Base-by-base conservation (phyloP, 2,329 filamentous ascomycete species). In the Didymella glomerata region DNA sequence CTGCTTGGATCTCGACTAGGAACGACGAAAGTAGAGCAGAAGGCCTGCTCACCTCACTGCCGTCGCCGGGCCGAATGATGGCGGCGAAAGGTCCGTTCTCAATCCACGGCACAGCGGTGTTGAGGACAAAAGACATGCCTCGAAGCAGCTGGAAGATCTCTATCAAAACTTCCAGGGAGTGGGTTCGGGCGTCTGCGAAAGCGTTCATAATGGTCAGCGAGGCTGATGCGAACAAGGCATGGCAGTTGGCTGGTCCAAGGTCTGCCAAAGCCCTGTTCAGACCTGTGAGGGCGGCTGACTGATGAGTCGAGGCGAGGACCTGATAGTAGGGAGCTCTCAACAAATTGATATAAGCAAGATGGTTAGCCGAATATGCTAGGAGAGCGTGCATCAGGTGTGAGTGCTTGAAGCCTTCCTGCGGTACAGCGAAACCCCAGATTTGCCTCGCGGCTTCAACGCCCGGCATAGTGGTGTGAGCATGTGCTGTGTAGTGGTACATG, bases 361-460 rank as follows among this genome's bases (percentile, higher is more conserved):
- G 73, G 11, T 73, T 65, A 3, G 77, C 75, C 1, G 78, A 73
- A 36, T 76, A 74, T 1, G 77, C 76, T 11, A 80, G 60, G 4
- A 80, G 69, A 7, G 73, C 72, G 54, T 79, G 75, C 56, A 80
- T 68, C 0, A 80, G 66, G 45, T 78, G 79, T 1, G 60, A 60
- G 48, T 76, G 65, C 13, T 69, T 64, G 42, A 72, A 68, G 2
- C 73, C 77, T 49, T 79, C 66, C 45, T 72, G 64, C 3, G 77
- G 75, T 11, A 78, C 68, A 2, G 67, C 62, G 38, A 71, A 67
- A 34, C 69, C 68, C 76, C 75, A 79, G n/a, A 71, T 66, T 20
- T 69, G 61, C 51, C 63, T 68, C 14, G 68, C 62, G n/a, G 65
- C 40, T n/a, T 69, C 65, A 24, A 57, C 34, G 2, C 69, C 69